Evolutionary conservation across 116 monocot genomes (phyloP).

Genomic region (Dioscorea cayenensis): DNA sequence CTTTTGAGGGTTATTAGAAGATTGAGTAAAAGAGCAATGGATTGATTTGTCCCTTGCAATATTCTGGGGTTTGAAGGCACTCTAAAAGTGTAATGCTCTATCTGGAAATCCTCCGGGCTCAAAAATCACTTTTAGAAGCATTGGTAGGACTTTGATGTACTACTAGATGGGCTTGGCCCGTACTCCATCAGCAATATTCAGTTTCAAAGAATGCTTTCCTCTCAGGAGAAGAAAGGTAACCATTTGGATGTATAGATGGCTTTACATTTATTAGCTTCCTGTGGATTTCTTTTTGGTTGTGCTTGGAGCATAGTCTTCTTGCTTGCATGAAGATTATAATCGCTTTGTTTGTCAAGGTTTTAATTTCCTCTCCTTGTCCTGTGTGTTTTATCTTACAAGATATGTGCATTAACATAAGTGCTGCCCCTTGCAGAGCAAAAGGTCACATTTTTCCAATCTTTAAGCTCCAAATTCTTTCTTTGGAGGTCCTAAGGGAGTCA

Average conservation of each 20-base stretch:
- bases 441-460: slow-evolving; percentile 38
- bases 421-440: slow-evolving; percentile 28
- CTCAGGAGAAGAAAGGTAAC: slow-evolving; percentile 57
- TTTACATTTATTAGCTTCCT: background rate
- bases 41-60: slow-evolving; percentile 76
- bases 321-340: background rate
- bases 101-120: slow-evolving; percentile 73
- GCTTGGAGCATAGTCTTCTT: background rate
- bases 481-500: slow-evolving; percentile 86
- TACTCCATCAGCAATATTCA: slow-evolving; percentile 72
- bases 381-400: background rate
- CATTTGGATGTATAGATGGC: no score
- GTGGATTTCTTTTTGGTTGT: background rate
- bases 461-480: slow-evolving; percentile 75
- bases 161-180: slow-evolving; percentile 84
- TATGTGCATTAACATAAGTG: background rate
- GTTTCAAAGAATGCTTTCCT: slow-evolving; percentile 30
- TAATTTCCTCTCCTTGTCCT: background rate
- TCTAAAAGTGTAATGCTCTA: slow-evolving; percentile 60
- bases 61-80: slow-evolving; percentile 55
- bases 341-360: background rate
- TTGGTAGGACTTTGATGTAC: slow-evolving; percentile 95
- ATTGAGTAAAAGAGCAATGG: slow-evolving; percentile 78
- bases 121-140: slow-evolving; percentile 99
- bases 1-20: slow-evolving; percentile 86